Evolutionary conservation across 495 filamentous ascomycete species (phyloP), one percentile per base, ranked within the genome.

Genomic region (Annulohypoxylon moriforme): DNA sequence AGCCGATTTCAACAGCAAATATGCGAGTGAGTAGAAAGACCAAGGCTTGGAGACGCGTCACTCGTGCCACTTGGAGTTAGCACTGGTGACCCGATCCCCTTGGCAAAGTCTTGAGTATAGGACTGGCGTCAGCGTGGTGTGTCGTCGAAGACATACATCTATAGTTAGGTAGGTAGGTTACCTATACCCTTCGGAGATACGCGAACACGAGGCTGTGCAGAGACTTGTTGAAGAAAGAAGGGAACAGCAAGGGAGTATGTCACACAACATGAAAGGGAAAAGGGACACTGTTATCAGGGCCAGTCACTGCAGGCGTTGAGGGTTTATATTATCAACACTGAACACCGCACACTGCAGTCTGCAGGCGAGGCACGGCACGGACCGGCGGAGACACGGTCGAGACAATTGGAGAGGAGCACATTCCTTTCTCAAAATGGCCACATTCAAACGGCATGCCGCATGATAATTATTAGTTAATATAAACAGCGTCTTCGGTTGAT

Each of bases 31-130:
- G 31, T 31, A 24, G 31, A 59, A 64, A 31, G 14, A 22, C 3
- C 31, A 64, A 60, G 44, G 10, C 16, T 24, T n/a, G 25, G 49
- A 31, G 64, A 60, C 70, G 70, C 70, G 70, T 73, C 64, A 73
- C 38, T 42, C 18, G 44, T 36, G 27, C 38, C 49, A 57, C 61
- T 47, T 25, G n/a, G 29, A 60, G 59, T 33, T 13, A 52, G 29
- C 10, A 10, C 40, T 46, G 40, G 70, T 14, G 59, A 34, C 20
- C 29, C 25, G 20, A 20, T 47, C 53, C 64, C 24, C 64, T 68
- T 68, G 70, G 64, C 70, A 65, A 49, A 60, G 70, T 50, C 47
- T 61, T 61, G 47, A 57, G 50, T 33, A 50, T 38, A 16, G 25
- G 25, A n/a, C 34, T 47, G 52, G 46, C 46, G 64, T 64, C 44